These are phyloP conservation scores for Calamus simplicifolius DNA, from an alignment of 176 grass and related monocot genomes.

Conservation along the genomic window DNA sequence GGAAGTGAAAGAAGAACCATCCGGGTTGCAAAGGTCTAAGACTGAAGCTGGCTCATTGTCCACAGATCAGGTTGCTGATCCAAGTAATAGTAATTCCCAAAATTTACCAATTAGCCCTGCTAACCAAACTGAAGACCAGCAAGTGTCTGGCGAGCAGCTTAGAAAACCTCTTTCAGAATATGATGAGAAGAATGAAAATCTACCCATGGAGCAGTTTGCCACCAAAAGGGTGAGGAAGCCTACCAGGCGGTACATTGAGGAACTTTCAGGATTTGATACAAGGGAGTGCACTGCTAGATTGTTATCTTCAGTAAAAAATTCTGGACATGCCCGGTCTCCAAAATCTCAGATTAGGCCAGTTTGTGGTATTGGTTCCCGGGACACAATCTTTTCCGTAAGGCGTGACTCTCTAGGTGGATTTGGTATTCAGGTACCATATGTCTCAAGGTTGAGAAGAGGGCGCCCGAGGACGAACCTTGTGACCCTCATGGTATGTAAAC, in stretches of 20 bases:
- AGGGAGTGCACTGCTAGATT: slow-evolving; percentile 38
- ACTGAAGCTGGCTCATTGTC: slow-evolving; percentile 24
- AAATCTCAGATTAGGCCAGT: slow-evolving; percentile 28
- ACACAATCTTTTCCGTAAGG: slow-evolving; percentile 43
- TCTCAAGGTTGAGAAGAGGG: slow-evolving; percentile 74
- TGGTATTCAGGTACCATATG: slow-evolving; percentile 67
- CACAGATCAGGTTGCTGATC: slow-evolving; percentile 27
- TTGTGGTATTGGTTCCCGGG: slow-evolving; percentile 26
- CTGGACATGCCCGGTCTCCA: slow-evolving; percentile 26
- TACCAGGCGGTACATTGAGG: slow-evolving; percentile 96
- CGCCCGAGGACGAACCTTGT: slow-evolving; percentile 70
- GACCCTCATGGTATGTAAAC: slow-evolving; percentile 43
- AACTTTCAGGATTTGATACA: slow-evolving; percentile 56
- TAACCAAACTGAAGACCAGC: slow-evolving; percentile 36
- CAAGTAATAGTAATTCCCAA: slow-evolving; percentile 22
- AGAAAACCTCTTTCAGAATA: slow-evolving; percentile 26
- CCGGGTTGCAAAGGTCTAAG: slow-evolving; percentile 9
- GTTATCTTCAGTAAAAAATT: slow-evolving; percentile 37
- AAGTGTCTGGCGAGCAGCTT: slow-evolving; percentile 43
- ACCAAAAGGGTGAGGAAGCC: slow-evolving; percentile 83
- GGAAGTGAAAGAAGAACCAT: slow-evolving; percentile 24
- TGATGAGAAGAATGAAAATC: slow-evolving; percentile 31
- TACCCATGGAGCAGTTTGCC: slow-evolving; percentile 27
- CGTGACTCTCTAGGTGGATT: slow-evolving; percentile 76
- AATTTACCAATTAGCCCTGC: slow-evolving; percentile 32